phyloP scores from a whole-genome alignment of 495 filamentous ascomycete species.

The Trypethelium eluteriae region DNA sequence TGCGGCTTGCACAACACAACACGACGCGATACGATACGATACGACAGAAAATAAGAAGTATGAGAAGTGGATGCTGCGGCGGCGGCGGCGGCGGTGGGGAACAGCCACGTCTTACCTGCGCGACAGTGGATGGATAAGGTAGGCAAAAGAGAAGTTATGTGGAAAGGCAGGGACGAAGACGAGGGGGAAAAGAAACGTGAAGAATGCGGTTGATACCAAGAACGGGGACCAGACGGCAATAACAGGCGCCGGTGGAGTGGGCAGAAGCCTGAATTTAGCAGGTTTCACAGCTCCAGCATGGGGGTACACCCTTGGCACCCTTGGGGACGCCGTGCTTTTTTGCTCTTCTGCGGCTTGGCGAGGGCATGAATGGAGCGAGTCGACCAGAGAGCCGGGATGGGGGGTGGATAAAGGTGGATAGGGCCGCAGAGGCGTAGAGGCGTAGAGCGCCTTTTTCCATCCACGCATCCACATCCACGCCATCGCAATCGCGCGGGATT shows the following conservation, averaged over 20 bases:
- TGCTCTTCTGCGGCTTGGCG: not conserved
- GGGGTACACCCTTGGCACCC: too few relatives aligned
- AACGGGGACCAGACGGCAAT: too few relatives aligned
- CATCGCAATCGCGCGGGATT: not conserved
- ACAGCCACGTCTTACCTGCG: too few relatives aligned
- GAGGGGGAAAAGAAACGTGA: not conserved
- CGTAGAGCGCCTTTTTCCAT: too few relatives aligned
- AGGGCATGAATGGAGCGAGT: not conserved
- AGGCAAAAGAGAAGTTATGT: not conserved
- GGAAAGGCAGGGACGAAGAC: not conserved
- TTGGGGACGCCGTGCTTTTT: not conserved
- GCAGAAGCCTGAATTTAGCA: not conserved
- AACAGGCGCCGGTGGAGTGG: not conserved
- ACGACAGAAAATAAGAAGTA: not conserved
- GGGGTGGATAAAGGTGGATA: too few relatives aligned
- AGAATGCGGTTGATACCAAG: not conserved
- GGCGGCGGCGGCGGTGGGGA: too few relatives aligned
- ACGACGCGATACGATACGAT: not conserved
- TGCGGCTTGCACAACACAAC: constrained; percentile 5
- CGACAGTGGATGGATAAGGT: not conserved
- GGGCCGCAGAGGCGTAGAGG: too few relatives aligned
- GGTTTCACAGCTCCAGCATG: not conserved
- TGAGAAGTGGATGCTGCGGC: not conserved
- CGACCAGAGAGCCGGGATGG: too few relatives aligned
- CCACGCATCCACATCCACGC: not conserved